These are phyloP conservation scores for Tuber indicum DNA, from an alignment of 495 filamentous ascomycete genomes.

Conservation along the genomic window DNA sequence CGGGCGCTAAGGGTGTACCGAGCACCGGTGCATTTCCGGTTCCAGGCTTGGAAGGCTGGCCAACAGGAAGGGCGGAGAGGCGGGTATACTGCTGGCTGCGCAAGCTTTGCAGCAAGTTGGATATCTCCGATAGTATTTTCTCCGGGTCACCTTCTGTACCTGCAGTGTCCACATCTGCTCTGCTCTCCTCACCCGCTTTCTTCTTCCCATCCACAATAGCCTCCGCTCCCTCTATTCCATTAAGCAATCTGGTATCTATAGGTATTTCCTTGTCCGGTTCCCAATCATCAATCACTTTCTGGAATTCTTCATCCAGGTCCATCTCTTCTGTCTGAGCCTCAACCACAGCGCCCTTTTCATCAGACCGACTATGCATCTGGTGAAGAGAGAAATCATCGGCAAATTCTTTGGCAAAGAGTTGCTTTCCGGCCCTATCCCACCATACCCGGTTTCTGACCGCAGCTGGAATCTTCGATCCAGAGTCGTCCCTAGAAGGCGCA, in stretches of 20 bases:
- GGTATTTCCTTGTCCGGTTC: constrained; percentile 44
- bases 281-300: constrained; percentile 28
- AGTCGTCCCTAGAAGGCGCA: constrained; percentile 62
- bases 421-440: constrained; percentile 59
- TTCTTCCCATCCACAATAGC: background rate
- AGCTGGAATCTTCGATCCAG: constrained; percentile 53
- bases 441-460: constrained; percentile 58
- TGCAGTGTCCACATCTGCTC: constrained; percentile 21
- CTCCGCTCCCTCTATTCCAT: constrained; percentile 14
- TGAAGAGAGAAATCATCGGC: constrained; percentile 19
- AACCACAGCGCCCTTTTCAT: background rate
- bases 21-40: background rate
- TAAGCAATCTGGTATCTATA: constrained; percentile 42
- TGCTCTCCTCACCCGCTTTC: constrained; percentile 37
- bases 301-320: constrained; percentile 29
- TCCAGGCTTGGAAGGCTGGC: constrained; percentile 10
- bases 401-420: constrained; percentile 49
- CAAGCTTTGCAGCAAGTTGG: constrained; percentile 60
- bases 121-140: constrained; percentile 57
- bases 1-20: constrained; percentile 21
- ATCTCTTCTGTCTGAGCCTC: constrained; percentile 23
- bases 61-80: constrained; percentile 44
- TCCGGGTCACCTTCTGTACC: constrained; percentile 43
- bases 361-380: constrained; percentile 20
- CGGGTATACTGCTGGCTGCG: constrained; percentile 63